Percentiles rank a stretch among this genome's conserved stretches.
Conservation (phyloP, 148 eudicot genomes). For the Camellia japonica region DNA sequence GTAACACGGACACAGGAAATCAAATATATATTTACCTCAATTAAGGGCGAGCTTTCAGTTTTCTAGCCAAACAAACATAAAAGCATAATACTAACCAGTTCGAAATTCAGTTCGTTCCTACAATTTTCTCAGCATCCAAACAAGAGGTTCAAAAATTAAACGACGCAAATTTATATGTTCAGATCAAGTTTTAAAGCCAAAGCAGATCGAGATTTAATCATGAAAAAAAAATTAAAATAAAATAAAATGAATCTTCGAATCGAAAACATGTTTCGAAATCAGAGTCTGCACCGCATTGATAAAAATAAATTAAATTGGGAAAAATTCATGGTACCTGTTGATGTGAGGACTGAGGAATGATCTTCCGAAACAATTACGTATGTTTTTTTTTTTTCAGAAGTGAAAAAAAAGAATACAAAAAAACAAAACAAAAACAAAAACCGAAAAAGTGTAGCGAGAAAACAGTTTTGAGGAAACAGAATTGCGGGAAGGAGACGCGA, state of each 20-base stretch:
- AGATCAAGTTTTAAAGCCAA: conserved; percentile 1
- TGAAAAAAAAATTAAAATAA: background rate
- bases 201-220: background rate
- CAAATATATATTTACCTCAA: background rate
- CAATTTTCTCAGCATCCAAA: conserved; percentile 10
- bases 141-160: too few relatives aligned
- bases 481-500: background rate
- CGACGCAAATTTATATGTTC: too few relatives aligned
- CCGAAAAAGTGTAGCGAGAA: background rate
- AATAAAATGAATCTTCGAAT: background rate
- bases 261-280: background rate
- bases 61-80: background rate
- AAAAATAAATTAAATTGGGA: too few relatives aligned
- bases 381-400: background rate
- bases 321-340: background rate
- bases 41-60: background rate
- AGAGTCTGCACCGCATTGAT: background rate
- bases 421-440: too few relatives aligned
- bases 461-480: background rate
- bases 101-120: background rate
- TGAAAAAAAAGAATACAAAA: background rate
- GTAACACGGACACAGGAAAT: background rate
- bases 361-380: background rate
- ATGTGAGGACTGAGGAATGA: background rate
- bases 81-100: background rate